Base-by-base conservation (phyloP, 1,139 yeast species). In the Sugiyamaella japonica region DNA sequence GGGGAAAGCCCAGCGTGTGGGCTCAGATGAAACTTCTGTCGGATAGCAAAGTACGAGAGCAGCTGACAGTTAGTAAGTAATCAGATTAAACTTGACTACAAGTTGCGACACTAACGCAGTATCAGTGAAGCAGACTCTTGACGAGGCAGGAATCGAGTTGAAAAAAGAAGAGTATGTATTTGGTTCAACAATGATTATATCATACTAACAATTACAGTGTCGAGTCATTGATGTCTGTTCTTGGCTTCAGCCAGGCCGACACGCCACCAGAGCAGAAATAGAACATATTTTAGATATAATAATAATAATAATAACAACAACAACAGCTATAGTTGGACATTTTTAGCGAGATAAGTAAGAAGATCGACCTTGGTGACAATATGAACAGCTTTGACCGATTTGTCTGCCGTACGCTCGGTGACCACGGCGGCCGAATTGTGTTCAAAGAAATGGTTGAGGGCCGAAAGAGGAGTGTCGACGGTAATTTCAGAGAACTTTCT, bases 311-410 rank as follows among this genome's bases (percentile, higher is more conserved):
- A 16, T 12, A 40, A 40, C 10, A n/a, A n/a, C n/a, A n/a, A n/a
- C n/a, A n/a, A n/a, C n/a, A n/a, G n/a, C 20, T 23, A 41, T 8
- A 40, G 25, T n/a, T 48, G 41, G n/a, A 48, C 43, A 25, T 42
- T 52, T 48, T 66, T 69, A 32, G 84, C 77, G 67, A 83, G 78
- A 72, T 79, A 88, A 46, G 88, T 82, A 65, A 89, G 77, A 70
- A 89, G 77, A 71, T 89, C 96, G 65, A 89, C 95, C 77, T 89
- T 89, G 61, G 96, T 88, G 57, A 88, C 96, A 58, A 89, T 85
- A 70, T 89, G 95, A 49, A 86, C 80, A 50, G 96, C 95, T 68
- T 80, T 85, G 68, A 82, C 78, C 17, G 61, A 62, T 16, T 66
- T 66, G 32, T 62, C 67, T 13, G 65, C 61, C 28, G 68, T 65